Base-by-base conservation (phyloP, 1,139 yeast genomes). In the Hyphopichia fennica region DNA sequence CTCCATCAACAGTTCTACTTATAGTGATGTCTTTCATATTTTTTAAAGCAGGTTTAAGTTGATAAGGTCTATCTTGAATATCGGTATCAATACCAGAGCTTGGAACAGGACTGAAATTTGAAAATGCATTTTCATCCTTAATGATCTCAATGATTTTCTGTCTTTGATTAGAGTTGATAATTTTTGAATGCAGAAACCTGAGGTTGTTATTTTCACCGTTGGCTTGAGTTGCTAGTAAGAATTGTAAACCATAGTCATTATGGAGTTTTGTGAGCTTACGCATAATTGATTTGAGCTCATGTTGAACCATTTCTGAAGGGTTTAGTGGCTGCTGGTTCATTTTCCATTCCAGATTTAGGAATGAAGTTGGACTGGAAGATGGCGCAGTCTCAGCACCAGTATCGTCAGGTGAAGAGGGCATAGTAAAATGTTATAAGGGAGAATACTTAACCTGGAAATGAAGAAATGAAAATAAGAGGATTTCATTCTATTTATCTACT, bases 151-250 rank as follows among this genome's bases (percentile, higher is more conserved):
- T 38, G 3, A 38, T 25, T n/a, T 19, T n/a, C n/a, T 34, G 28
- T 15, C 41, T 33, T 15, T 38, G 36, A 11, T 23, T 16, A 2
- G 11, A 14, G 9, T 33, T 34, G 9, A 38, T 15, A 15, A 38
- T 15, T n/a, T 22, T 13, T 2, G 41, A 38, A 35, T 38, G 41
- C 37, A 33, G 37, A 20, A 38, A 6, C 29, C 19, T 38, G n/a
- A 38, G 27, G 16, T 17, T 16, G 4, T 31, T 7, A 9, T 28
- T 9, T 28, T 28, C 17, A 4, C 31, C 17, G 8, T 25, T 25
- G 7, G 28, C 40, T 14, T 33, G 23, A 3, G 40, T 38, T 4
- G 36, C 40, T 13, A 38, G 17, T 6, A 38, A 14, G 23, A 38
- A 38, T 3, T 38, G 35, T 4, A 38, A 17, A 1, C 31, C 32